Conservation (phyloP, 2,329 filamentous ascomycete genomes). For the Verticillium longisporum region DNA sequence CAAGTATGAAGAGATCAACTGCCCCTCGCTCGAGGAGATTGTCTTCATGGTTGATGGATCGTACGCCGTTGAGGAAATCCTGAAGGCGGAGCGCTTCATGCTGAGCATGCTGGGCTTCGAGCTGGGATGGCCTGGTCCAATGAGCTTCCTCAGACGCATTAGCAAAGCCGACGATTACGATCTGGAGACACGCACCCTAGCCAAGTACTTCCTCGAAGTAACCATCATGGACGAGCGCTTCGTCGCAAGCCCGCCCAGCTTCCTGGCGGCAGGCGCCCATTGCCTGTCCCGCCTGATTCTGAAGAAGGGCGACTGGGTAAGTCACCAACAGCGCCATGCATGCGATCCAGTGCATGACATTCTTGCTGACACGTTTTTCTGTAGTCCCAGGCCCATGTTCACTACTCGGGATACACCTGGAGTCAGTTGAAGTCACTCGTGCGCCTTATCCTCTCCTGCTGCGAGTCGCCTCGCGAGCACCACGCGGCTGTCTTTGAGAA, state of each 20-base stretch:
- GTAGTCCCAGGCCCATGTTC: conserved; percentile 73
- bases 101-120: conserved; percentile 93
- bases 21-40: conserved; percentile 89
- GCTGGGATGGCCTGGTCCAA: conserved; percentile 95
- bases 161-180: conserved; percentile 99
- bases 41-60: conserved; percentile 97
- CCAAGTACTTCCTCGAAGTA: conserved; percentile 96
- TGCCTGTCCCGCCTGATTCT: conserved; percentile 85
- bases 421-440: conserved; percentile 73
- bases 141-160: conserved; percentile 94
- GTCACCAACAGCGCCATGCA: conserved; percentile 24
- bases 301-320: conserved; percentile 88
- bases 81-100: conserved; percentile 98
- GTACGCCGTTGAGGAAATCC: conserved; percentile 83
- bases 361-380: conserved; percentile 24
- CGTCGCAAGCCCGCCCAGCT: conserved; percentile 85
- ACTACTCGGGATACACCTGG: conserved; percentile 93
- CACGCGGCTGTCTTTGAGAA: conserved; percentile 87
- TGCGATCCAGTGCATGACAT: not conserved
- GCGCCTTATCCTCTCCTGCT: conserved; percentile 78
- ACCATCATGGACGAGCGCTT: conserved; percentile 98
- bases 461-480: conserved; percentile 71
- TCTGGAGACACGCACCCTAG: conserved; percentile 85
- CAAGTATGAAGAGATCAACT: conserved; percentile 99
- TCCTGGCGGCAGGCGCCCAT: conserved; percentile 83